phyloP scores from a whole-genome alignment of 2,329 filamentous ascomycete species.

The Chaetomium strumarium region DNA sequence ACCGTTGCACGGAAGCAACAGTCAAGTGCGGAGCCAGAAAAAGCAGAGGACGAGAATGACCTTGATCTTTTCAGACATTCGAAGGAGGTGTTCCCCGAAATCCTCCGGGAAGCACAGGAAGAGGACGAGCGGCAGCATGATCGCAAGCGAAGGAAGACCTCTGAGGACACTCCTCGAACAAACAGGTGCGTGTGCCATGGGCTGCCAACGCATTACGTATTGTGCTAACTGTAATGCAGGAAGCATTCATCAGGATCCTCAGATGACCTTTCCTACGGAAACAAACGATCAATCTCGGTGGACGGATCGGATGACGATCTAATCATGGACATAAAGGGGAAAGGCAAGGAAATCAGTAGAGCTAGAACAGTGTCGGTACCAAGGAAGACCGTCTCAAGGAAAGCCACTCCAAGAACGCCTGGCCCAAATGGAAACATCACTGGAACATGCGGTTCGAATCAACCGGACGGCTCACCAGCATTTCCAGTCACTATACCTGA shows the following conservation, averaged over 20 bases:
- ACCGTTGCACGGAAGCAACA: constrained; percentile 20
- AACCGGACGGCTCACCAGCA: not conserved
- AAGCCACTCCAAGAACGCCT: not conserved
- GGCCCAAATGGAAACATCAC: not conserved
- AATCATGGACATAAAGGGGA: constrained; percentile 23
- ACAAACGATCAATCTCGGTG: not conserved
- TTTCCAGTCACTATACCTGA: not conserved
- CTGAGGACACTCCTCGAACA: not conserved
- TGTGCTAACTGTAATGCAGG: not conserved
- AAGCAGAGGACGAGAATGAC: constrained; percentile 28
- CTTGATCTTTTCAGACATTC: constrained; percentile 47
- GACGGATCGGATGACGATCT: constrained; percentile 18
- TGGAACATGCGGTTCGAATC: constrained; percentile 1
- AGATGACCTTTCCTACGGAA: not conserved
- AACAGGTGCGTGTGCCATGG: not conserved
- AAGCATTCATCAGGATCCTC: not conserved
- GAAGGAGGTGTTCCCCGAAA: constrained; percentile 43
- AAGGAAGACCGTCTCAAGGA: not conserved
- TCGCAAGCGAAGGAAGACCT: constrained; percentile 20
- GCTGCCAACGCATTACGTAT: not conserved
- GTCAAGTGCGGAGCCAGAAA: not conserved
- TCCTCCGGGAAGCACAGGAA: constrained; percentile 23
- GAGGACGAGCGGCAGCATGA: constrained; percentile 19
- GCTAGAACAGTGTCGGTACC: constrained; percentile 9
- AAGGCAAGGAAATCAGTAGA: constrained; percentile 22